phyloP scores from a whole-genome alignment of 129 eudicot species.

The Arctium minus region DNA sequence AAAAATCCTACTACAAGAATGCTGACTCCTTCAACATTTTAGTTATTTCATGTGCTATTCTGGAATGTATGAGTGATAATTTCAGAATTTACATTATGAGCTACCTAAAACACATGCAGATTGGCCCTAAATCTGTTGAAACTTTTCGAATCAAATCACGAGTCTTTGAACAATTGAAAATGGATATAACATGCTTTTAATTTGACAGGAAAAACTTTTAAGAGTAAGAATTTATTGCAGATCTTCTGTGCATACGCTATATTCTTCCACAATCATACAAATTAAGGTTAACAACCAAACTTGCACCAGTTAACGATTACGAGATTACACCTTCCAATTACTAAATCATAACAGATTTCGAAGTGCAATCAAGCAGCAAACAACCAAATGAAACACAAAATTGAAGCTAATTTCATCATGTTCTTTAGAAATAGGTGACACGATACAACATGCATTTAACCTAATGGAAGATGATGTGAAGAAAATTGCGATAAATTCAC shows the following conservation, averaged over 20 bases:
- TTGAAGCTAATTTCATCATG: conserved; percentile 1
- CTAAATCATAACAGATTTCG: not conserved
- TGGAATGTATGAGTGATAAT: not conserved
- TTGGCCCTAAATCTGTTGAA: not conserved
- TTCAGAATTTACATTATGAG: not conserved
- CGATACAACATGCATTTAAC: not conserved
- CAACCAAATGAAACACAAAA: not conserved
- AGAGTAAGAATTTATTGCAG: not conserved
- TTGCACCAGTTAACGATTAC: not conserved
- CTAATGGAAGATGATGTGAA: not conserved
- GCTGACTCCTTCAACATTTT: not conserved
- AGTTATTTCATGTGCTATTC: not conserved
- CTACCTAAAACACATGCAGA: not conserved
- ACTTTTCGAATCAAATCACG: not conserved
- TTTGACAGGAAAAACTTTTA: not conserved
- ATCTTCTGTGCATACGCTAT: not conserved
- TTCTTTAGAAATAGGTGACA: not conserved
- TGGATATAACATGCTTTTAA: not conserved
- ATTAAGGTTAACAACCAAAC: not conserved
- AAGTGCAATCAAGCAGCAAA: not conserved
- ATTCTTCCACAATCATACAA: not conserved
- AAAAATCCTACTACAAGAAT: not conserved
- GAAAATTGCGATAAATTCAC: not conserved
- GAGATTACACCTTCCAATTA: not conserved
- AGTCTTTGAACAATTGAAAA: not conserved